A percentile compares a stretch with the other conserved stretches of the same genome.
Evolutionary conservation across 441 rosid genomes (phyloP).

Genomic region (Capsella rubella): DNA sequence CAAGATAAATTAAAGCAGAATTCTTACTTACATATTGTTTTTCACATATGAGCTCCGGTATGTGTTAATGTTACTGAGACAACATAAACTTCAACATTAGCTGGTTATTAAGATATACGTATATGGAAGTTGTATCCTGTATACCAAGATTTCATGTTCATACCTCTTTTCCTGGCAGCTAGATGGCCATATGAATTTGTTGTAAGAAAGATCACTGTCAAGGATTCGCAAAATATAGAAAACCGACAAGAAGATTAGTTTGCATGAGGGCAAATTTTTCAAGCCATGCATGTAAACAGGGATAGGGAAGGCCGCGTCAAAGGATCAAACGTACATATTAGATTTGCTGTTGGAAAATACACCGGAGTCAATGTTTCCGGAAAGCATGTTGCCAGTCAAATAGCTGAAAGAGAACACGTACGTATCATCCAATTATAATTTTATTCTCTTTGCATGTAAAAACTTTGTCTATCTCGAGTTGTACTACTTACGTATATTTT

Average conservation of each 20-base stretch:
- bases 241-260: conserved; percentile 8
- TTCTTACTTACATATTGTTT: conserved; percentile 50
- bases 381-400: conserved; percentile 64
- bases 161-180: conserved; percentile 61
- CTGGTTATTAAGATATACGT: neutral
- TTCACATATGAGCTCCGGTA: conserved; percentile 55
- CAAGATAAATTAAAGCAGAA: neutral
- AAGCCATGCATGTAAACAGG: too few species aligned
- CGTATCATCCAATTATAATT: too few species aligned
- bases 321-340: conserved; percentile 24
- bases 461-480: too few species aligned
- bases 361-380: conserved; percentile 63
- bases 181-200: conserved; percentile 58
- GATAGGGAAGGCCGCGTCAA: too few species aligned
- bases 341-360: conserved; percentile 3
- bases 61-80: conserved; percentile 74
- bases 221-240: neutral
- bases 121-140: neutral
- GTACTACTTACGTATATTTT: conserved; percentile 19
- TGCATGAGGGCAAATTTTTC: too few species aligned
- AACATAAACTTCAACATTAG: conserved; percentile 9
- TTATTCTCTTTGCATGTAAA: too few species aligned
- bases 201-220: conserved; percentile 76
- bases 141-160: conserved; percentile 4
- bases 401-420: conserved; percentile 47